Conservation (phyloP, 2,329 filamentous ascomycete genomes). For the Xylaria arbuscula region DNA sequence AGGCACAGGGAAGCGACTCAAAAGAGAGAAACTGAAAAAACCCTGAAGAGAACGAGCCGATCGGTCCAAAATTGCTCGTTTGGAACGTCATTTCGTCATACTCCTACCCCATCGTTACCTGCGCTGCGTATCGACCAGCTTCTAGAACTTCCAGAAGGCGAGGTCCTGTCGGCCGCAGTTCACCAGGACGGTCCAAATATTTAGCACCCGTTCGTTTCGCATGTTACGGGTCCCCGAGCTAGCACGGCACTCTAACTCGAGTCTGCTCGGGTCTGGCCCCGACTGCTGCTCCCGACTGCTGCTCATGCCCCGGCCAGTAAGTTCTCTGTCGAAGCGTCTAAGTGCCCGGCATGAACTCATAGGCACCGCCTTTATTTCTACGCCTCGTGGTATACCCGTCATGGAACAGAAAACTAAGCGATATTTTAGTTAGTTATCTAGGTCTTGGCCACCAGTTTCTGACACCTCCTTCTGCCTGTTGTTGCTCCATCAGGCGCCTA, state of each 20-base stretch:
- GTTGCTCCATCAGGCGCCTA: not conserved
- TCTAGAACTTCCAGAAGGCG: not conserved
- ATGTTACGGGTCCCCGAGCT: conserved; percentile 6
- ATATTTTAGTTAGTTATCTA: not conserved
- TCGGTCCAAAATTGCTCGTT: not conserved
- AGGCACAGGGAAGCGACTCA: conserved; percentile 7
- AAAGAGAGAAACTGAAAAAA: not conserved
- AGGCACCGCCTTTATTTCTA: not conserved
- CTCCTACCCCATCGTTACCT: no score
- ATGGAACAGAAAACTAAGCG: not conserved
- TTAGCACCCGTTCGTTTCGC: conserved; percentile 14
- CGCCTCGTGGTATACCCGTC: not conserved
- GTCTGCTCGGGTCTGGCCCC: not conserved
- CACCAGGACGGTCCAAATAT: conserved; percentile 1
- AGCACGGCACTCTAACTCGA: not conserved
- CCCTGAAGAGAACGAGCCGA: not conserved
- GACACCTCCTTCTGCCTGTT: not conserved
- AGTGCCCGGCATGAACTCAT: not conserved
- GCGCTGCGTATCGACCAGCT: no score
- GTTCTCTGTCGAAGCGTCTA: not conserved
- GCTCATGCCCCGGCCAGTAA: no score
- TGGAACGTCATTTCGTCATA: not conserved
- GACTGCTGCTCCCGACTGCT: no score
- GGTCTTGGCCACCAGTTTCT: not conserved
- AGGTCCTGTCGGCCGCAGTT: conserved; percentile 4